A percentile compares a stretch with the other conserved stretches of the same genome.
Conservation (phyloP, 371 early-diverging fungal species). For the Synchytrium microbalum region DNA sequence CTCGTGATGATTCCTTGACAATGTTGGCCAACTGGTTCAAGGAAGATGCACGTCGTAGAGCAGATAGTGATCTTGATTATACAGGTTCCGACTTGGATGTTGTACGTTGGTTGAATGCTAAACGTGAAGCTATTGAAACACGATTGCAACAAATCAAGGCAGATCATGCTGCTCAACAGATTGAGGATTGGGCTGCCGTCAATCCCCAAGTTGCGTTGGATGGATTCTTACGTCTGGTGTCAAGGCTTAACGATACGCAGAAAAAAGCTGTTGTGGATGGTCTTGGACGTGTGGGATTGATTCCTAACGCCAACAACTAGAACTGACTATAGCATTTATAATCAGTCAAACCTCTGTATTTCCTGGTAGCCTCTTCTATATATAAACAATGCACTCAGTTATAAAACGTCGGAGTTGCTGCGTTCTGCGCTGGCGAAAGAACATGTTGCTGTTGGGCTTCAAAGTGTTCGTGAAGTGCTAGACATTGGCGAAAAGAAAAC, state of each 20-base stretch:
- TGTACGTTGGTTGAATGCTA: conserved; percentile 33
- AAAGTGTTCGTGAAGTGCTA: no score
- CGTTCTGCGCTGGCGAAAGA: no score
- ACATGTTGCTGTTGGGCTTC: no score
- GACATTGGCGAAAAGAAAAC: no score
- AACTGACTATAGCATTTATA: no score
- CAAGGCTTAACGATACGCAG: conserved; percentile 18
- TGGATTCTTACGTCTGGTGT: conserved; percentile 22
- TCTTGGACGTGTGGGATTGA: not conserved
- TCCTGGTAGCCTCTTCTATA: no score
- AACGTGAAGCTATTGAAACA: conserved; percentile 22
- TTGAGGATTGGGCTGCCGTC: conserved; percentile 19
- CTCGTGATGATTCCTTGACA: conserved; percentile 16
- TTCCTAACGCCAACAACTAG: no score
- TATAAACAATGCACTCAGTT: no score
- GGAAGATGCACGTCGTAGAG: conserved; percentile 20
- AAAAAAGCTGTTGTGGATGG: conserved; percentile 26
- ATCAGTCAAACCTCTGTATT: no score
- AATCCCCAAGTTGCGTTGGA: conserved; percentile 29
- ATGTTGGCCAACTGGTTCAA: conserved; percentile 28
- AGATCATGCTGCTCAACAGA: conserved; percentile 4
- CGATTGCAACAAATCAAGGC: conserved; percentile 22
- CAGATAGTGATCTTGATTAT: conserved; percentile 13
- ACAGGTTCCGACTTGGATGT: conserved; percentile 25
- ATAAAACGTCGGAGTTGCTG: no score